Conservation (phyloP, 1,139 yeast species). For the Diutina siamensis region DNA sequence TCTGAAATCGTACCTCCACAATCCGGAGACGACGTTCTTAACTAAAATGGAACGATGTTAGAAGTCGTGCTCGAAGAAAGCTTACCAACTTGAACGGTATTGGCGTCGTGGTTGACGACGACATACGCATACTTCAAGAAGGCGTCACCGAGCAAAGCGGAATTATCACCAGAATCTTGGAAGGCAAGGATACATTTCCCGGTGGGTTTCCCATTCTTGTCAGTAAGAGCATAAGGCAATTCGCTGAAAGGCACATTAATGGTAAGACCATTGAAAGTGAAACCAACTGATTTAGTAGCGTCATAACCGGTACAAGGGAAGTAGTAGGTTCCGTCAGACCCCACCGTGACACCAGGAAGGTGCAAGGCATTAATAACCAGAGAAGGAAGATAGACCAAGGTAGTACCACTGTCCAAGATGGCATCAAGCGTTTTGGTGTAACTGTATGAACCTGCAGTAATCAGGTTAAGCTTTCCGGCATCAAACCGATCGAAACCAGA, state of each 20-base stretch:
- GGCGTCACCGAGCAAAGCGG: background rate
- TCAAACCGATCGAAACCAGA: background rate
- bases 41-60: background rate
- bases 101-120: constrained; percentile 2
- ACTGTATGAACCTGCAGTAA: background rate
- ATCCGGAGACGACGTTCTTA: too few relatives aligned
- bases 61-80: background rate
- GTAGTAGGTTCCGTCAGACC: background rate
- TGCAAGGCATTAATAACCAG: background rate
- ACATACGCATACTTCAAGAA: constrained; percentile 1
- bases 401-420: constrained; percentile 5
- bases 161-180: background rate
- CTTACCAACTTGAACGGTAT: background rate
- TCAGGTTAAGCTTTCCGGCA: background rate
- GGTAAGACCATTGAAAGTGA: background rate
- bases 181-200: background rate
- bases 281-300: background rate
- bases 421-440: background rate
- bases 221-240: background rate
- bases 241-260: background rate
- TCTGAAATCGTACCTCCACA: too few relatives aligned
- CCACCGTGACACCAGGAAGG: background rate
- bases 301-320: background rate
- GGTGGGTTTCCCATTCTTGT: background rate
- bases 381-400: background rate